Percentiles rank a stretch among this genome's conserved stretches.
These are phyloP conservation scores for Beauveria varroae DNA, from an alignment of 2,329 filamentous ascomycete species.

Conservation along the genomic window DNA sequence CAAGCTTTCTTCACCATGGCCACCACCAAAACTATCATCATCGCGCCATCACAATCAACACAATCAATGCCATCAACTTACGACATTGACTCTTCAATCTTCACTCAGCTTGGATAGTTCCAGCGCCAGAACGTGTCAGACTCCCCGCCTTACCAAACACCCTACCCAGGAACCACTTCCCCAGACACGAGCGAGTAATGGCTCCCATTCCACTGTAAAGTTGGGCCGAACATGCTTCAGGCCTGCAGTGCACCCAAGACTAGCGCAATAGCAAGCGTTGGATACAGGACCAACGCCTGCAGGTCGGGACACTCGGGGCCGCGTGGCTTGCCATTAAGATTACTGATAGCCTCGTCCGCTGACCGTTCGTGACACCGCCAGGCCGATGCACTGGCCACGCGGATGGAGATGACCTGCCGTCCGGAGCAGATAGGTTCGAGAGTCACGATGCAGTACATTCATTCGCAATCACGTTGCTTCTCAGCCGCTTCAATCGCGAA, in stretches of 20 bases:
- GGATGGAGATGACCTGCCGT: background rate
- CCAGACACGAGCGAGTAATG: background rate
- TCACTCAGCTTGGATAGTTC: background rate
- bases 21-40: background rate
- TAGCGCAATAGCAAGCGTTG: background rate
- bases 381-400: background rate
- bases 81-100: background rate
- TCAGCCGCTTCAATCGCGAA: background rate
- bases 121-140: background rate
- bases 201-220: background rate
- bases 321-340: background rate
- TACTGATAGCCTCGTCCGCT: background rate
- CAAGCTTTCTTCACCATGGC: background rate
- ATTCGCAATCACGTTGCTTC: background rate
- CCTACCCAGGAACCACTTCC: constrained; percentile 6
- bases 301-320: background rate
- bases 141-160: background rate
- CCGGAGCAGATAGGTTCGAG: background rate
- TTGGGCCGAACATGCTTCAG: background rate
- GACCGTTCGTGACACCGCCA: background rate
- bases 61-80: too few relatives aligned
- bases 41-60: too few relatives aligned
- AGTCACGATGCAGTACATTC: background rate
- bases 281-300: background rate
- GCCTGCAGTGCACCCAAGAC: background rate